Evolutionary conservation across 2,329 filamentous ascomycete genomes (phyloP), one percentile per base, ranked within the genome.

Genomic region (Colletotrichum somersetense): DNA sequence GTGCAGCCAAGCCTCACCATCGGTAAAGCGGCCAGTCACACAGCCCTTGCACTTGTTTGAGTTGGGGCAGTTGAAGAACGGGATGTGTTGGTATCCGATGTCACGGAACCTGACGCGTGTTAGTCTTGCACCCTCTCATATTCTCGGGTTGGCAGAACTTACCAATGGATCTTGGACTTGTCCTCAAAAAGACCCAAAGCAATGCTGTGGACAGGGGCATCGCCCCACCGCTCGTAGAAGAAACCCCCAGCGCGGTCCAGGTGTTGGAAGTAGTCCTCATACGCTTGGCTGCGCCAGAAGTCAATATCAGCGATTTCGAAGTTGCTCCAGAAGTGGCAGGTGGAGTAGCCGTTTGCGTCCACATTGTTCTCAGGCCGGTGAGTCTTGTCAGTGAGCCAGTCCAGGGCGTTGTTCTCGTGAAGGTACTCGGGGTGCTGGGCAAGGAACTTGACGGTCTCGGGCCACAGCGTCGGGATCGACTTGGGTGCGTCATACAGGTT

Each of bases 321-420:
- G 83, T 99, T 99, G 78, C 92, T 96, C 96, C 96, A 99, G 86
- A 99, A 99, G 82, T 99, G 96, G 81, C 96, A 99, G 2, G 96
- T 98, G 44, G 94, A 97, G 85, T 97, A 99, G 44, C 96, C 96
- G 77, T 97, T 93, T 8, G 96, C 96, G 74, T 91, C 90, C 66
- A 87, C 81, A 79, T 94, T 94, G 81, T 97, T 93, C 18, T 94
- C 89, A 1, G 96, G 95, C 61, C 96, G 89, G 59, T 91, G 88
- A 67, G 87, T 82, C 73, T 89, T 90, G 80, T 99, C 96, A 1
- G 91, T 93, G 73, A 99, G 82, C 96, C 96, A 99, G 44, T 89
- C 87, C 83, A 96, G 89, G 70, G 96, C 95, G 80, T 94, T 97
- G 81, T 97, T 95, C 66, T 91, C 85, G 77, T 95, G 90, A 46